Base-by-base conservation (phyloP, 495 filamentous ascomycete species). In the Baudoinia panamericana region DNA sequence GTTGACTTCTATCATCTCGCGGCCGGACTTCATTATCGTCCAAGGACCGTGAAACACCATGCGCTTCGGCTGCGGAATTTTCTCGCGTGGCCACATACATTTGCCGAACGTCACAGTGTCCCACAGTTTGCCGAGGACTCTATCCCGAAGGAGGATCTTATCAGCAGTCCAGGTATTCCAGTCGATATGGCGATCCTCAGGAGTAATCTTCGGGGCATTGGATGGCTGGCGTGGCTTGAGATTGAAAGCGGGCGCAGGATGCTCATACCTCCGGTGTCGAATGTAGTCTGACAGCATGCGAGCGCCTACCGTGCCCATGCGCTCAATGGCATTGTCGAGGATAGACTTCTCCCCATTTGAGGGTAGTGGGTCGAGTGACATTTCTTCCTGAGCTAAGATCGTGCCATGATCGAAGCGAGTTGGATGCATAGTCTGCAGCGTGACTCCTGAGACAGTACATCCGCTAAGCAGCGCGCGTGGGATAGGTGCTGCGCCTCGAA, bases 351-450 rank as follows among this genome's bases (percentile, higher is more conserved):
- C n/a, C n/a, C n/a, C n/a, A n/a, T n/a, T n/a, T n/a, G n/a, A n/a
- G n/a, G n/a, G n/a, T n/a, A n/a, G n/a, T n/a, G n/a, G n/a, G n/a
- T n/a, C n/a, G n/a, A n/a, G n/a, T n/a, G 6, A 20, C 23, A 79
- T 52, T 7, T 69, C 71, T 12, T 74, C 78, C 59, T 87, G 86
- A 6, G 71, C 61, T 11, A 97, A 65, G 13, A 93, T 72, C 12
- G 55, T 53, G 12, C 90, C 90, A 29, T 73, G 69, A 60, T 97
- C 90, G 53, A 95, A 93, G 39, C 62, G 54, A 9, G 65, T 60
- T 0, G 69, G 66, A 54, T 93, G 76, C 26, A 97, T 66, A 5
- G 85, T 94, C 56, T 96, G 90, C 21, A 97, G 64, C 0, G 78
- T 80, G 12, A 93, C 67, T 12, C 86, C 86, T 0, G 81, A 81